These are phyloP conservation scores for Penicillium sp. DNA, from an alignment of 2,329 filamentous ascomycete species.

Conservation along the genomic window DNA sequence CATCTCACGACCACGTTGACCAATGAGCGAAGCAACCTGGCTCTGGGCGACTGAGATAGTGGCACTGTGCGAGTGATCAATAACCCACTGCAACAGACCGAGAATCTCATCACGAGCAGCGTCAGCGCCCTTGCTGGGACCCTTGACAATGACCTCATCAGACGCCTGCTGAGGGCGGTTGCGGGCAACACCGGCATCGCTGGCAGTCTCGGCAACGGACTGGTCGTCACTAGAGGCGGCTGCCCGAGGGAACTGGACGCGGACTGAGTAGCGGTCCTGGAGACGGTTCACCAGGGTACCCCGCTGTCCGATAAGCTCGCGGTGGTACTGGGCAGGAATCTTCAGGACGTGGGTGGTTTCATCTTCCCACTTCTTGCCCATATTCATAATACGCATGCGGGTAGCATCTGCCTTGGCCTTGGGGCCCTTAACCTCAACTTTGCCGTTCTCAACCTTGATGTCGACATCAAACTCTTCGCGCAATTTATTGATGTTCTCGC, in stretches of 20 bases:
- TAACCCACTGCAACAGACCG: constrained; percentile 82
- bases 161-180: constrained; percentile 70
- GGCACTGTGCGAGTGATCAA: constrained; percentile 80
- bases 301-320: constrained; percentile 86
- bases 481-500: constrained; percentile 68
- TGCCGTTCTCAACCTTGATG: constrained; percentile 89
- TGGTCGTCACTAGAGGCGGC: constrained; percentile 63
- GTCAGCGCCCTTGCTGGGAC: constrained; percentile 89
- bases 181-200: constrained; percentile 62
- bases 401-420: constrained; percentile 90
- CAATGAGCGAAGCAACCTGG: constrained; percentile 92
- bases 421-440: constrained; percentile 92
- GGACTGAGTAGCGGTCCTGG: constrained; percentile 88
- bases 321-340: constrained; percentile 90
- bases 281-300: constrained; percentile 88
- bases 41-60: constrained; percentile 84
- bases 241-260: constrained; percentile 87
- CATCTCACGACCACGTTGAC: constrained; percentile 84
- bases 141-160: constrained; percentile 88
- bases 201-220: constrained; percentile 66
- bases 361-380: constrained; percentile 83
- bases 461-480: constrained; percentile 71
- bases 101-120: constrained; percentile 88
- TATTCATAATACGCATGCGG: constrained; percentile 74
- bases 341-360: constrained; percentile 85